Conservation (phyloP, 225 moss, liverwort and hornwort species). For the Marchantia polymorpha region DNA sequence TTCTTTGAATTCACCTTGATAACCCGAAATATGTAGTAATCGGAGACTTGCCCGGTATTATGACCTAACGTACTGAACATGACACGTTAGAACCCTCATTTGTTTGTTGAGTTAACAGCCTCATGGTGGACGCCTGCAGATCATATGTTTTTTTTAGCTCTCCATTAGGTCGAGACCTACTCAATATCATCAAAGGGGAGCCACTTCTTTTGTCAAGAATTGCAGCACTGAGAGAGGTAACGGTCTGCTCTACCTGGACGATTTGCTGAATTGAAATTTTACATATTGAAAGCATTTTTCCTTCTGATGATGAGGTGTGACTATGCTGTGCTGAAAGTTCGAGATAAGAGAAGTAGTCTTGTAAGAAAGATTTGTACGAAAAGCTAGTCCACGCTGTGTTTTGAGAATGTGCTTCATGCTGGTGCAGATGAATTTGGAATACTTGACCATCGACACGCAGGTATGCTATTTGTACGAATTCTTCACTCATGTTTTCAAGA, state of each 20-base stretch:
- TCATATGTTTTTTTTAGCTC: constrained; percentile 91
- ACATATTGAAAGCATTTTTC: no score
- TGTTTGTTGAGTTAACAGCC: background rate
- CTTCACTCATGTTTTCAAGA: background rate
- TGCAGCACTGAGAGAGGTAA: constrained; percentile 83
- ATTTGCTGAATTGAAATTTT: no score
- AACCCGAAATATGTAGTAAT: no score
- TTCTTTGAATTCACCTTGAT: background rate
- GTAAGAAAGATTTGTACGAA: no score
- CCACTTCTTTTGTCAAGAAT: constrained; percentile 65
- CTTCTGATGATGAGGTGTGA: no score
- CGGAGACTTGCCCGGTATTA: no score
- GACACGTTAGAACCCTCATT: background rate
- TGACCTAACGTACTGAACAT: no score
- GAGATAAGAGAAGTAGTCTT: no score
- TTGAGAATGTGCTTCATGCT: background rate
- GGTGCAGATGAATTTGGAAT: constrained; percentile 96
- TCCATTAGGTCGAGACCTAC: constrained; percentile 57
- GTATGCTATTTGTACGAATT: constrained; percentile 30
- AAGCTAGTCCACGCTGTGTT: background rate
- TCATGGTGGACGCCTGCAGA: constrained; percentile 39
- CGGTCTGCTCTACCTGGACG: background rate
- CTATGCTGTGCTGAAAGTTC: no score
- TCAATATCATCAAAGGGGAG: constrained; percentile 72
- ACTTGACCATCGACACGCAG: constrained; percentile 76